A percentile compares a stretch with the other conserved stretches of the same genome.
phyloP scores from a whole-genome alignment of 495 filamentous ascomycete genomes.

The Podospora anserina region DNA sequence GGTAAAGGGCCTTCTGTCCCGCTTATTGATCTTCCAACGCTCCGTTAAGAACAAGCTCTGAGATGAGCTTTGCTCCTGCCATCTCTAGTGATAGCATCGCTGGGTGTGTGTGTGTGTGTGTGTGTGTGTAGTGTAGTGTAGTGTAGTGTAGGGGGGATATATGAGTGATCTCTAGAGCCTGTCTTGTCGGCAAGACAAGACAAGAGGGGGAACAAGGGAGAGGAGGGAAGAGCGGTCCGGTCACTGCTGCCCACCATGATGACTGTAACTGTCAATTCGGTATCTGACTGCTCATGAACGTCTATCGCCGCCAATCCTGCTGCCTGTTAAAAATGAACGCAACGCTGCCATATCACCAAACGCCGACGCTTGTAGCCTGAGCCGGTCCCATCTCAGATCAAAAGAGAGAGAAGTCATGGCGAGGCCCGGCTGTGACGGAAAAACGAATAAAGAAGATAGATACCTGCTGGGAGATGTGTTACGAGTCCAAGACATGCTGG shows the following conservation, averaged over 20 bases:
- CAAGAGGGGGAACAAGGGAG: slow-evolving; percentile 8
- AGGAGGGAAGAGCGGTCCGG: not conserved
- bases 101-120: slow-evolving; percentile 27
- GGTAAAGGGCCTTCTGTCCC: slow-evolving; percentile 67
- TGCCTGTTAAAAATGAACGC: slow-evolving; percentile 20
- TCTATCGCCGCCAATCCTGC: slow-evolving; percentile 20
- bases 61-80: slow-evolving; percentile 48
- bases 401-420: slow-evolving; percentile 13
- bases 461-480: slow-evolving; percentile 8
- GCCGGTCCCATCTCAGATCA: slow-evolving; percentile 9
- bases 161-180: not conserved
- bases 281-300: slow-evolving; percentile 35
- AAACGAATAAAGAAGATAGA: slow-evolving; percentile 16
- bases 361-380: slow-evolving; percentile 33
- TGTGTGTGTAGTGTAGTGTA: not conserved
- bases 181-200: not conserved
- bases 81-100: slow-evolving; percentile 50
- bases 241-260: slow-evolving; percentile 14
- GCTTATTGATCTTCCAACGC: slow-evolving; percentile 57
- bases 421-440: slow-evolving; percentile 1
- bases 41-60: slow-evolving; percentile 54
- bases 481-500: slow-evolving; percentile 62
- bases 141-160: slow-evolving; percentile 6
- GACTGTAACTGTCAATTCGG: slow-evolving; percentile 30
- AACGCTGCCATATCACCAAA: slow-evolving; percentile 23